A percentile compares a stretch with the other conserved stretches of the same genome.
Conservation (phyloP, 139 green algal species). For the Chlamydomonas applanata region DNA sequence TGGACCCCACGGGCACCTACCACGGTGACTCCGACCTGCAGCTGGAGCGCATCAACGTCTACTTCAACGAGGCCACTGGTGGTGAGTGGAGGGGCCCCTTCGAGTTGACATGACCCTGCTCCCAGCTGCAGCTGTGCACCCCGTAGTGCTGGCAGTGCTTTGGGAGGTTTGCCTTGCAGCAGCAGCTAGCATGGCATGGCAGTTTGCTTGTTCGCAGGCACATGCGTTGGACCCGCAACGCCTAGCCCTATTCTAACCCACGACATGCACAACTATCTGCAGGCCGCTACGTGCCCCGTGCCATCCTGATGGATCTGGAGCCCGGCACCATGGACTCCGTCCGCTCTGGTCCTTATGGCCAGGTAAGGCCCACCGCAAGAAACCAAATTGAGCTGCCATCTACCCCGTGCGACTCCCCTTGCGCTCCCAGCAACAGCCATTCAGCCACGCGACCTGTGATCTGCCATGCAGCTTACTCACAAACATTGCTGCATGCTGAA, state of each 20-base stretch:
- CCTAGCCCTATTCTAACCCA: background rate
- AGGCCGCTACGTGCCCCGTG: conserved; percentile 95
- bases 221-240: background rate
- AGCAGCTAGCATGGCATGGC: no score
- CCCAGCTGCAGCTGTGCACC: background rate
- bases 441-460: no score
- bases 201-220: no score
- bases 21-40: conserved; percentile 89
- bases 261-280: background rate
- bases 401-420: no score
- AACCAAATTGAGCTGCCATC: no score
- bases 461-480: no score
- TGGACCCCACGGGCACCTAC: conserved; percentile 85
- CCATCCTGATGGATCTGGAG: conserved; percentile 98
- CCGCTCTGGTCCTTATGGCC: conserved; percentile 92
- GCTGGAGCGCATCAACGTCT: conserved; percentile 96
- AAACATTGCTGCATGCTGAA: no score
- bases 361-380: no score
- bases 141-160: background rate
- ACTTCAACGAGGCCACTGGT: conserved; percentile 86
- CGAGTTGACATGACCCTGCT: background rate
- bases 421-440: no score
- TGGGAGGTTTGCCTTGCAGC: no score
- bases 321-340: conserved; percentile 97
- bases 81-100: conserved; percentile 47